Base-by-base conservation (phyloP, 306 rosid genomes). In the Cicer bijugum region DNA sequence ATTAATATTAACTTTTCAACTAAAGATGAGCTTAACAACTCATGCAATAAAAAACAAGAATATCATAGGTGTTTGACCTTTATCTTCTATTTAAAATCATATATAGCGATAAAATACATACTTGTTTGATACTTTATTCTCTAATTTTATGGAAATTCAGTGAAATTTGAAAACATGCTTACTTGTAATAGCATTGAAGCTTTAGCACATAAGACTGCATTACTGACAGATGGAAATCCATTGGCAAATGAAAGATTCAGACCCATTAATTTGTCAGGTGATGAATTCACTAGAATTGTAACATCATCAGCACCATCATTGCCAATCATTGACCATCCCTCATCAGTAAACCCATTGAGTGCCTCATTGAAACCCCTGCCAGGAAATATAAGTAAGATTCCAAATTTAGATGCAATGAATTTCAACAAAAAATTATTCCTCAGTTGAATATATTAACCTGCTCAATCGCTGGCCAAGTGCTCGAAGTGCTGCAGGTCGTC, bases 151-250 rank as follows among this genome's bases (percentile, higher is more conserved):
- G 53, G 10, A 62, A 7, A 28, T 28, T 28, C 5, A 28, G 35
- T 4, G 35, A 28, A 28, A 28, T 28, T 28, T 28, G 35, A 28
- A 51, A 75, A 76, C 48, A 78, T 55, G 75, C 85, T 78, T 17
- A 93, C 98, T 97, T 93, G 98, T 83, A 93, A 86, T 46, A 93
- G 85, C 98, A 93, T 93, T 1, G 98, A 93, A 14, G 98, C 98
- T 91, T 90, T 91, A 42, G 98, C 98, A 91, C 98, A 93, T 60
- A 93, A 80, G 39, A 93, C 96, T 12, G 97, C 88, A 80, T 91
- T 91, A 65, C 94, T 93, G 81, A 91, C 96, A 80, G 96, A 82
- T 14, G 97, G 92, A 81, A 88, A 93, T 59, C 91, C 98, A 78
- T 83, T 89, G 59, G 82, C 75, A 84, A 91, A 93, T 56, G 98